phyloP scores from a whole-genome alignment of 305 asterid species.

The Fraxinus dipetala region DNA sequence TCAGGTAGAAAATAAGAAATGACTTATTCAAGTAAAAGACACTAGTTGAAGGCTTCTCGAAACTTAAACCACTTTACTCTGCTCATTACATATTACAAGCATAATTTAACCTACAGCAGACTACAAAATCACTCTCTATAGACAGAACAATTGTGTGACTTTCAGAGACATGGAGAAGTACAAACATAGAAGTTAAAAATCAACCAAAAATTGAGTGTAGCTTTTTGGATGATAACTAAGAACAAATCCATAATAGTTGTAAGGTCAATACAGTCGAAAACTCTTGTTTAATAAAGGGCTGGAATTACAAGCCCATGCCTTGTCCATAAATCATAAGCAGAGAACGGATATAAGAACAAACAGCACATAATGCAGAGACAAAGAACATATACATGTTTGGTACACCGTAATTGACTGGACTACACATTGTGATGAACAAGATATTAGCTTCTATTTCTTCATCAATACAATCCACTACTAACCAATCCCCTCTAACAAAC shows the following conservation, averaged over 20 bases:
- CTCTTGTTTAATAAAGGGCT: background rate
- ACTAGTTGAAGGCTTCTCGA: background rate
- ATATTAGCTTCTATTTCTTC: background rate
- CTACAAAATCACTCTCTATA: background rate
- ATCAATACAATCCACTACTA: background rate
- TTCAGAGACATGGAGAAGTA: background rate
- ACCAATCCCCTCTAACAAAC: background rate
- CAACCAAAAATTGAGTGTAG: background rate
- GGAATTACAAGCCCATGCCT: background rate
- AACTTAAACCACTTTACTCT: background rate
- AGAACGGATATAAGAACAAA: constrained; percentile 2
- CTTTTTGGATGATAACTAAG: background rate
- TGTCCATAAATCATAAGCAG: background rate
- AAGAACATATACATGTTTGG: background rate
- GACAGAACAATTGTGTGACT: background rate
- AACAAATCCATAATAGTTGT: constrained; percentile 3
- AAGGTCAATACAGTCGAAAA: background rate
- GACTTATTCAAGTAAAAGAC: background rate
- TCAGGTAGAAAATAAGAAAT: background rate
- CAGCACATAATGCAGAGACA: background rate
- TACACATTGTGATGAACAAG: background rate
- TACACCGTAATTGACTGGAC: background rate
- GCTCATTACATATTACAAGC: background rate
- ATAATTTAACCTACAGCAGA: background rate
- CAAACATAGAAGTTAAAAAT: background rate